Evolutionary conservation across 2,329 filamentous ascomycete genomes (phyloP).

Genomic region (Trichophyton equinum): DNA sequence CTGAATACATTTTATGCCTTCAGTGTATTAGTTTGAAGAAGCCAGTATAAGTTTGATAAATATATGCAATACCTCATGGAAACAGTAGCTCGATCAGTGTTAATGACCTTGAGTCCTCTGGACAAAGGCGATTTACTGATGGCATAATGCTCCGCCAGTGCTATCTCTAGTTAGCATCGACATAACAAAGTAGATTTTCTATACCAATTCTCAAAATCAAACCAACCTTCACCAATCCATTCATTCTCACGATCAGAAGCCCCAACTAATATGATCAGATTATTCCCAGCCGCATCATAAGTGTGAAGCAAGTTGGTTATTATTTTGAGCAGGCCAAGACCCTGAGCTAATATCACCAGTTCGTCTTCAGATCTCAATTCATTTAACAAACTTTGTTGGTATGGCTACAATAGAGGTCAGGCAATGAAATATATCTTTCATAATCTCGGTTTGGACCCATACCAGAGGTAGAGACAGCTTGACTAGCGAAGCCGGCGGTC

Average conservation of each 20-base stretch:
- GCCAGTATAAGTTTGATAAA: neutral
- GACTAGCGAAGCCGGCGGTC: constrained; percentile 25
- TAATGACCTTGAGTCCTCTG: constrained; percentile 78
- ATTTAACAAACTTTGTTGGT: constrained; percentile 90
- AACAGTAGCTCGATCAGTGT: constrained; percentile 86
- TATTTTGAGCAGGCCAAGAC: constrained; percentile 80
- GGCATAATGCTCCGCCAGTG: constrained; percentile 86
- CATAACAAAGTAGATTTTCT: neutral
- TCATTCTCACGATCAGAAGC: constrained; percentile 88
- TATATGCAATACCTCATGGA: constrained; percentile 42
- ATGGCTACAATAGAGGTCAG: constrained; percentile 42
- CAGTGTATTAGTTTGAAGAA: constrained; percentile 6
- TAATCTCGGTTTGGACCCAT: constrained; percentile 13
- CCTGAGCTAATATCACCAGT: constrained; percentile 79
- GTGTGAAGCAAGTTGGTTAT: constrained; percentile 94
- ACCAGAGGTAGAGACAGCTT: constrained; percentile 52
- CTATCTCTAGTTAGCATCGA: constrained; percentile 24
- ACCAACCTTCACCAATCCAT: constrained; percentile 72
- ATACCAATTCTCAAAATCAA: neutral
- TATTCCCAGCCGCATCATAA: constrained; percentile 91
- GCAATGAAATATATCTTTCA: neutral
- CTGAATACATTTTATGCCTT: constrained; percentile 79
- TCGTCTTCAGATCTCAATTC: constrained; percentile 84
- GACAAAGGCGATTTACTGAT: constrained; percentile 72
- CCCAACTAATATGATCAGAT: constrained; percentile 76